Percentiles rank a stretch among this genome's conserved stretches.
These are phyloP conservation scores for Suillus lakei DNA, from an alignment of 768 basidiomycete species.

Conservation along the genomic window DNA sequence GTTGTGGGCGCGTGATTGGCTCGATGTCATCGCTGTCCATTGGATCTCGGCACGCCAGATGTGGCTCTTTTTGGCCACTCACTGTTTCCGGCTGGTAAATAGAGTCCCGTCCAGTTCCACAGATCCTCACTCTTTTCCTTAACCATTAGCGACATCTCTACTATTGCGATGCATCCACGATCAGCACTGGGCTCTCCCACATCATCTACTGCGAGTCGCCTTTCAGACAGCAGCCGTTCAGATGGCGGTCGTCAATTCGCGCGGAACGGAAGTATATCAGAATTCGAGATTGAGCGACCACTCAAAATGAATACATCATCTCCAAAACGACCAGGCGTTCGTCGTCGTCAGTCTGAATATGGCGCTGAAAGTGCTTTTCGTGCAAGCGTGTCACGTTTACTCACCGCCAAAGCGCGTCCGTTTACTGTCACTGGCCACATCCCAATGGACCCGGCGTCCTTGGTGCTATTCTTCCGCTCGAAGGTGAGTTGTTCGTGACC, in stretches of 20 bases:
- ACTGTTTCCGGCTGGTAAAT: slow-evolving; percentile 34
- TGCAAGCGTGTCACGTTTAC: slow-evolving; percentile 56
- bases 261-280: slow-evolving; percentile 48
- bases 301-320: slow-evolving; percentile 36
- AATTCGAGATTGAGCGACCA: slow-evolving; percentile 71
- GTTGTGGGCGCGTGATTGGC: slow-evolving; percentile 38
- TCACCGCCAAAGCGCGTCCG: slow-evolving; percentile 62
- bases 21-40: slow-evolving; percentile 31
- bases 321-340: slow-evolving; percentile 36
- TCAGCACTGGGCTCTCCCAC: slow-evolving; percentile 39
- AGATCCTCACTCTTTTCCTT: slow-evolving; percentile 16
- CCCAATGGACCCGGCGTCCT: slow-evolving; percentile 66
- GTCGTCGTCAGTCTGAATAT: slow-evolving; percentile 47
- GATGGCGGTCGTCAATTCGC: slow-evolving; percentile 38
- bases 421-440: slow-evolving; percentile 73
- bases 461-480: slow-evolving; percentile 79
- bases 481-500: slow-evolving; percentile 52
- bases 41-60: slow-evolving; percentile 34
- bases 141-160: slow-evolving; percentile 12
- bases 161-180: slow-evolving; percentile 29
- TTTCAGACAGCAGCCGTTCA: slow-evolving; percentile 44
- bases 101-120: slow-evolving; percentile 19
- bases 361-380: slow-evolving; percentile 59
- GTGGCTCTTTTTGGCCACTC: slow-evolving; percentile 39
- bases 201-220: slow-evolving; percentile 39